Evolutionary conservation across 1,139 yeast genomes (phyloP).

Genomic region (Kodamaea alishanica): DNA sequence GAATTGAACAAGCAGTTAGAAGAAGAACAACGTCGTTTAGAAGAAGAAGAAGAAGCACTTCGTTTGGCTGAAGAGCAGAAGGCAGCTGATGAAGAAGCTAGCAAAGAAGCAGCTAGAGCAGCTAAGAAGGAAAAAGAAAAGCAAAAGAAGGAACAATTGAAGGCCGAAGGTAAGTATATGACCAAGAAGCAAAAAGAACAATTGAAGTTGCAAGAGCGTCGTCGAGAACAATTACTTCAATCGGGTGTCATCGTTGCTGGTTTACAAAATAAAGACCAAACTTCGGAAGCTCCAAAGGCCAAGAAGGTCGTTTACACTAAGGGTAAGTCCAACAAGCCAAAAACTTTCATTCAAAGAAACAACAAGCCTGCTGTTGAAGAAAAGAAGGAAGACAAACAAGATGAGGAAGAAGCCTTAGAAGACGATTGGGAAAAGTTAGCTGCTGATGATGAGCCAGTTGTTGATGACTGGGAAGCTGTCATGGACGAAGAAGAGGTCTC

Average conservation of each 20-base stretch:
- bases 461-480: slow-evolving; percentile 47
- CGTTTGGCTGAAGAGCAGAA: slow-evolving; percentile 59
- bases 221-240: slow-evolving; percentile 81
- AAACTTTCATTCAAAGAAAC: slow-evolving; percentile 29
- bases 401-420: slow-evolving; percentile 45
- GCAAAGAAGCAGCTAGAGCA: slow-evolving; percentile 66
- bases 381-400: slow-evolving; percentile 21
- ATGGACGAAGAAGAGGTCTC: slow-evolving; percentile 26
- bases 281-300: slow-evolving; percentile 44
- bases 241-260: slow-evolving; percentile 72
- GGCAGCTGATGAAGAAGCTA: slow-evolving; percentile 61
- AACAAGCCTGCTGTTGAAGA: slow-evolving; percentile 15
- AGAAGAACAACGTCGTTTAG: slow-evolving; percentile 61
- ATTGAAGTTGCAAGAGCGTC: slow-evolving; percentile 78
- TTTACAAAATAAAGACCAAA: slow-evolving; percentile 53
- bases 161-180: slow-evolving; percentile 87
- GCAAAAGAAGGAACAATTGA: slow-evolving; percentile 71
- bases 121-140: slow-evolving; percentile 81
- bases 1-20: slow-evolving; percentile 83
- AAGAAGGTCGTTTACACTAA: slow-evolving; percentile 74
- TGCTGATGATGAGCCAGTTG: slow-evolving; percentile 48
- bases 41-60: slow-evolving; percentile 67
- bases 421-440: slow-evolving; percentile 66
- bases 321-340: slow-evolving; percentile 56
- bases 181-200: slow-evolving; percentile 96